Conservation (phyloP, 2,329 filamentous ascomycete species). For the Colletotrichum kahawae region DNA sequence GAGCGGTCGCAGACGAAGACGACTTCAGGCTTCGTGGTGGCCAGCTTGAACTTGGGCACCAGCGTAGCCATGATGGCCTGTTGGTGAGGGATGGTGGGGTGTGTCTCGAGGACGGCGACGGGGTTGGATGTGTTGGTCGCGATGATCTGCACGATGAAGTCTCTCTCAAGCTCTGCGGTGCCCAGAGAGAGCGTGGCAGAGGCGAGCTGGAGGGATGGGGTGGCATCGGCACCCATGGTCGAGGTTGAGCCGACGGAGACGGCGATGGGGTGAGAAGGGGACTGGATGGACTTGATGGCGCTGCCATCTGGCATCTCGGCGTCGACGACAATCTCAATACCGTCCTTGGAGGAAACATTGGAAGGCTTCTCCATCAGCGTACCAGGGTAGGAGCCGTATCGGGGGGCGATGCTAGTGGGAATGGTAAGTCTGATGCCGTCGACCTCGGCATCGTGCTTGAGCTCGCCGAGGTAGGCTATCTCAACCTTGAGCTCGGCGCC, state of each 20-base stretch:
- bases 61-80: slow-evolving; percentile 73
- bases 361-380: slow-evolving; percentile 28
- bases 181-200: slow-evolving; percentile 64
- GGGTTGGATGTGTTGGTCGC: slow-evolving; percentile 66
- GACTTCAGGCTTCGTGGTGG: slow-evolving; percentile 61
- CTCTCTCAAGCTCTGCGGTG: slow-evolving; percentile 59
- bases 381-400: slow-evolving; percentile 61
- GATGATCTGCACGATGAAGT: slow-evolving; percentile 71
- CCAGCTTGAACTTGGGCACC: slow-evolving; percentile 72
- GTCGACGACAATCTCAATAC: slow-evolving; percentile 36
- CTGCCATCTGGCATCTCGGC: slow-evolving; percentile 55
- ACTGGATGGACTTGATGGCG: slow-evolving; percentile 66
- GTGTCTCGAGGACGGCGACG: slow-evolving; percentile 68
- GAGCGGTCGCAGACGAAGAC: slow-evolving; percentile 77
- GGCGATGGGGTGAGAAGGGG: slow-evolving; percentile 71
- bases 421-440: slow-evolving; percentile 74
- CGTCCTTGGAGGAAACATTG: slow-evolving; percentile 8
- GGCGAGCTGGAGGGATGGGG: slow-evolving; percentile 62
- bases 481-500: slow-evolving; percentile 61
- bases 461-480: slow-evolving; percentile 71
- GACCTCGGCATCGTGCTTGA: slow-evolving; percentile 73
- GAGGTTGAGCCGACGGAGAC: slow-evolving; percentile 68
- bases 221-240: slow-evolving; percentile 39
- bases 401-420: slow-evolving; percentile 69
- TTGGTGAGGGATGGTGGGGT: slow-evolving; percentile 65